phyloP scores from a whole-genome alignment of 495 filamentous ascomycete genomes.

The Hypoxylon trugodes region DNA sequence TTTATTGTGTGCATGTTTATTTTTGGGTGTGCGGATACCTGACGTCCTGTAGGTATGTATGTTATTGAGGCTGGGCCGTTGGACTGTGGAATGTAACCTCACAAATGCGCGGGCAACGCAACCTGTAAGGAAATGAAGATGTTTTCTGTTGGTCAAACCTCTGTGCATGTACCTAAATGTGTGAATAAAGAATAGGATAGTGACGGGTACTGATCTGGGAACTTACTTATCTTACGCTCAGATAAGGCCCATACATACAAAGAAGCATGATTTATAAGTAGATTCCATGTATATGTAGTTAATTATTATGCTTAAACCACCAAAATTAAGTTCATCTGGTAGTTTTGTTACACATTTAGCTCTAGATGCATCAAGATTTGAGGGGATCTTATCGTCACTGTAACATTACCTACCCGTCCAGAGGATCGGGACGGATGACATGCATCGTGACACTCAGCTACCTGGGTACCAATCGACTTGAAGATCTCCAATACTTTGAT shows the following conservation, averaged over 20 bases:
- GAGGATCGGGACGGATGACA: conserved; percentile 14
- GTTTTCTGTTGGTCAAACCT: neutral
- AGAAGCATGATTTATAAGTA: too few species aligned
- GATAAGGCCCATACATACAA: too few species aligned
- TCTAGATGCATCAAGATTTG: neutral
- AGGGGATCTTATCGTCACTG: conserved; percentile 14
- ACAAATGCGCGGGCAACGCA: neutral
- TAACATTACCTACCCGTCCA: conserved; percentile 39
- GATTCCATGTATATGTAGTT: neutral
- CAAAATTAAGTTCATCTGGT: conserved; percentile 1
- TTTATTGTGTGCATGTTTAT: neutral
- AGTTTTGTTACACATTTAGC: neutral
- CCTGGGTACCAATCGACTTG: conserved; percentile 19
- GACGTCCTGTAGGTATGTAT: too few species aligned
- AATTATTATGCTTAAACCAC: neutral
- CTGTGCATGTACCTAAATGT: too few species aligned
- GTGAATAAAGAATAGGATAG: too few species aligned
- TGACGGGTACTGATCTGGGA: too few species aligned
- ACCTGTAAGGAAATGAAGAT: neutral
- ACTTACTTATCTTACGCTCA: too few species aligned
- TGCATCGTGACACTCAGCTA: conserved; percentile 26
- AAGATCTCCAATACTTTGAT: conserved; percentile 1
- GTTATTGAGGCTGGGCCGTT: conserved; percentile 4
- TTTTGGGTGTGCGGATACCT: conserved; percentile 9
- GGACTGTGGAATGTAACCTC: conserved; percentile 26